A percentile compares a stretch with the other conserved stretches of the same genome.
Evolutionary conservation across 2,329 filamentous ascomycete species (phyloP).

Genomic region (Coniella vitis): DNA sequence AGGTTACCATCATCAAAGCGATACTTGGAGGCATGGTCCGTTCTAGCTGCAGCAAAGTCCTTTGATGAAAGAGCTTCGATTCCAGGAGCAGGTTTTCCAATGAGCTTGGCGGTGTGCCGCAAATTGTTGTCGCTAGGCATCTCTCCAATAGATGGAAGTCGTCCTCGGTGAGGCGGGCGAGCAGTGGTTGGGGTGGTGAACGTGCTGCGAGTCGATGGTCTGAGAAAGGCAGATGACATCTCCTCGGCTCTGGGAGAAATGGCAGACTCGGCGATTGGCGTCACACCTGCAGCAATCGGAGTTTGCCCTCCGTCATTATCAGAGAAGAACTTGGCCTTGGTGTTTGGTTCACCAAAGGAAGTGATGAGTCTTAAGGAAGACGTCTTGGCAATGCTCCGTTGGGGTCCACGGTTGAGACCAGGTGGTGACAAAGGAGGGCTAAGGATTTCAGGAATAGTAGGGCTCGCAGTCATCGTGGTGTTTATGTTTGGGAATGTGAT

Average conservation of each 20-base stretch:
- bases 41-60: constrained; percentile 17
- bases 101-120: constrained; percentile 24
- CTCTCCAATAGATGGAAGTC: constrained; percentile 75
- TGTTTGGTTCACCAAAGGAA: constrained; percentile 62
- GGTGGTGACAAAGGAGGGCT: constrained; percentile 72
- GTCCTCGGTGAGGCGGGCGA: constrained; percentile 52
- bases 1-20: constrained; percentile 38
- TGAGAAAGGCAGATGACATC: constrained; percentile 59
- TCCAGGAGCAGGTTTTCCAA: constrained; percentile 5
- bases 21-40: constrained; percentile 28
- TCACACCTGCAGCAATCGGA: constrained; percentile 75
- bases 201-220: constrained; percentile 60
- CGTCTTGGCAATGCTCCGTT: constrained; percentile 65
- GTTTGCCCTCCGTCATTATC: constrained; percentile 55
- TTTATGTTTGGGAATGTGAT: constrained; percentile 44
- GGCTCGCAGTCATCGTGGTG: constrained; percentile 21
- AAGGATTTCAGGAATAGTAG: constrained; percentile 54
- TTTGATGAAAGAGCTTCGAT: constrained; percentile 13
- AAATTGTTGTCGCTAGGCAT: constrained; percentile 36
- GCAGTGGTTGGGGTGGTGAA: constrained; percentile 66
- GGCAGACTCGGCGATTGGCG: constrained; percentile 78
- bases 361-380: constrained; percentile 88
- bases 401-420: constrained; percentile 50
- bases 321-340: constrained; percentile 59
- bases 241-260: constrained; percentile 63